These are phyloP conservation scores for Neofusicoccum sp. DNA, from an alignment of 2,329 filamentous ascomycete genomes.

Conservation along the genomic window DNA sequence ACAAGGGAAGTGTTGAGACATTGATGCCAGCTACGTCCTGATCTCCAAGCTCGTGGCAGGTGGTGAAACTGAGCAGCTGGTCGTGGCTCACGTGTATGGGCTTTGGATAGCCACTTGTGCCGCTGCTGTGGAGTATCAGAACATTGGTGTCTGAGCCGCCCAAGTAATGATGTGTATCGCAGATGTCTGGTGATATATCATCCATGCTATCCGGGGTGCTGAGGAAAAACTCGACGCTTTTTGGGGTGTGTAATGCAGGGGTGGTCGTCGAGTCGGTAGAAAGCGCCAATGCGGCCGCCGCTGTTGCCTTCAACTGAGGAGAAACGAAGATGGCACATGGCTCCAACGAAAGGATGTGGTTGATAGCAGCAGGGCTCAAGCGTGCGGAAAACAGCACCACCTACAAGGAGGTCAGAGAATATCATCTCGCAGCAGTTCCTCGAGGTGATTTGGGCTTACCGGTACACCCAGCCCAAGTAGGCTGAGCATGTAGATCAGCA, in stretches of 20 bases:
- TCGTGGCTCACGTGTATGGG: conserved; percentile 36
- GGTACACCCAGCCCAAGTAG: conserved; percentile 31
- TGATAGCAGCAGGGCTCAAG: conserved; percentile 21
- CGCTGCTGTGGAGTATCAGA: conserved; percentile 35
- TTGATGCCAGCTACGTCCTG: conserved; percentile 27
- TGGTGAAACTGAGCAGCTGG: conserved; percentile 33
- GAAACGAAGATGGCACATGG: neutral
- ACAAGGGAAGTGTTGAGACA: conserved; percentile 39
- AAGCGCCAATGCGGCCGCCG: neutral
- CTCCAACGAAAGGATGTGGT: neutral
- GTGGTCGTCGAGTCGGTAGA: neutral
- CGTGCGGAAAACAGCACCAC: conserved; percentile 30
- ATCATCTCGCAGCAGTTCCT: neutral
- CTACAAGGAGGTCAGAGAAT: neutral
- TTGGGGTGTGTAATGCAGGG: neutral
- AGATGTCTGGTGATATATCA: neutral
- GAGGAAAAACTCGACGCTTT: neutral
- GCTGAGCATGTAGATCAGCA: conserved; percentile 32
- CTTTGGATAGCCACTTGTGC: conserved; percentile 41
- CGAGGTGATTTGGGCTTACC: conserved; percentile 7
- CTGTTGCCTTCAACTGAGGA: neutral
- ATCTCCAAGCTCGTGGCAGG: conserved; percentile 22
- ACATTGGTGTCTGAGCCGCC: neutral
- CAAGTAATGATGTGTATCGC: neutral
- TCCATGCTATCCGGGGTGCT: neutral